Evolutionary conservation across 768 basidiomycete species (phyloP), one percentile per base, ranked within the genome.

Genomic region (Pluteus cervinus): DNA sequence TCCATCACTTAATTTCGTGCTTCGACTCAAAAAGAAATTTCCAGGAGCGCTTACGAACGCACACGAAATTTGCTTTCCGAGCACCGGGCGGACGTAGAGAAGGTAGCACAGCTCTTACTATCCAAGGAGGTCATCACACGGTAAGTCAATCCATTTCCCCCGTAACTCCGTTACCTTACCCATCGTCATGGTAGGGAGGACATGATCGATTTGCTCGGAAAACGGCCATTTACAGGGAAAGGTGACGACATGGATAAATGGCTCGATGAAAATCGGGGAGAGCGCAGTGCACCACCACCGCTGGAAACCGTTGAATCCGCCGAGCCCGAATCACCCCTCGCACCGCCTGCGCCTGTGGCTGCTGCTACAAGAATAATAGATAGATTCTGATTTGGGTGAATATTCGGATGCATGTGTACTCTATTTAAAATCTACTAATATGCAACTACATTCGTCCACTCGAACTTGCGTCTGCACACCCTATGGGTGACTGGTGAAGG

Each of bases 161-260:
- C 4, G 32, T 33, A 18, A 9, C 33, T 11, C 15, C 26, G 17
- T 39, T 38, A 11, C 17, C 4, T 17, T 40, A 16, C 41, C 43
- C 21, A 50, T 24, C 21, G 18, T 44, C 16, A 33, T 40, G 41
- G 35, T 49, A 89, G 88, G 35, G 86, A 88, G 72, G 86, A 90
- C 53, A 92, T 91, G 88, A 85, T 87, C 43, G 52, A 68, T 26
- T 69, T 90, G 12, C 73, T 91, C 26, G 88, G 89, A 34, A 85
- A 83, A 53, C 78, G 88, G 35, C 87, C 88, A 17, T 91, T 91
- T 50, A 61, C 55, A n/a, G 77, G 76, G 45, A 73, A 76, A 41
- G 67, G 76, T 17, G 91, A 94, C 55, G 90, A 94, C 47, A 96
- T 97, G 93, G 92, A 96, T 65, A 87, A 85, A 56, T 94, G 91